Evolutionary conservation across 306 rosid species (phyloP).

Genomic region (Urtica urens): DNA sequence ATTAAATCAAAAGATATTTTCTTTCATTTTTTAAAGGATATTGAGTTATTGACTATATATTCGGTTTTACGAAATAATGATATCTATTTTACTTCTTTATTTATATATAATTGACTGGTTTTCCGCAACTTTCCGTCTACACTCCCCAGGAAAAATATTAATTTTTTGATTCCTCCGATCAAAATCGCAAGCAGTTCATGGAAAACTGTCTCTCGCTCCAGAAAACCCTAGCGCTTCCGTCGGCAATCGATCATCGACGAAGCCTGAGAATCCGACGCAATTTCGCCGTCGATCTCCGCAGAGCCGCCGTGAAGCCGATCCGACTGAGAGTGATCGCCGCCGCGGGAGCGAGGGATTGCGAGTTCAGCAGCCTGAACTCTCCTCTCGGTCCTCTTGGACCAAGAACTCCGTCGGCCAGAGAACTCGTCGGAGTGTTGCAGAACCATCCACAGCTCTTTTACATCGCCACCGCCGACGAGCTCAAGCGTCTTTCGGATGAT

Average conservation of each 20-base stretch:
- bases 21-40: too few species aligned
- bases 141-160: background rate
- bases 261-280: background rate
- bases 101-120: background rate
- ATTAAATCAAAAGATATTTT: too few species aligned
- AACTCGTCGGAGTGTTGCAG: constrained; percentile 53
- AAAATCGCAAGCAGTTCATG: constrained; percentile 21
- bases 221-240: constrained; percentile 8
- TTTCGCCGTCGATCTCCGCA: background rate
- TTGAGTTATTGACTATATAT: too few species aligned
- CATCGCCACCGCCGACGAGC: constrained; percentile 55
- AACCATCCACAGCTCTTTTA: constrained; percentile 75
- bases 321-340: constrained; percentile 23
- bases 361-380: constrained; percentile 35
- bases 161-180: background rate
- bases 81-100: background rate
- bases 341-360: constrained; percentile 34
- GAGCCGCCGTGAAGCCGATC: background rate
- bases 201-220: constrained; percentile 31
- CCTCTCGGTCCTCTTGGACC: constrained; percentile 63
- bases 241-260: constrained; percentile 2
- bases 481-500: constrained; percentile 54
- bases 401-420: constrained; percentile 48
- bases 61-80: too few species aligned
- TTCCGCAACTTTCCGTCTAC: background rate